A percentile compares a stretch with the other conserved stretches of the same genome.
Conservation (phyloP, 306 rosid genomes). For the Prunus armeniaca region DNA sequence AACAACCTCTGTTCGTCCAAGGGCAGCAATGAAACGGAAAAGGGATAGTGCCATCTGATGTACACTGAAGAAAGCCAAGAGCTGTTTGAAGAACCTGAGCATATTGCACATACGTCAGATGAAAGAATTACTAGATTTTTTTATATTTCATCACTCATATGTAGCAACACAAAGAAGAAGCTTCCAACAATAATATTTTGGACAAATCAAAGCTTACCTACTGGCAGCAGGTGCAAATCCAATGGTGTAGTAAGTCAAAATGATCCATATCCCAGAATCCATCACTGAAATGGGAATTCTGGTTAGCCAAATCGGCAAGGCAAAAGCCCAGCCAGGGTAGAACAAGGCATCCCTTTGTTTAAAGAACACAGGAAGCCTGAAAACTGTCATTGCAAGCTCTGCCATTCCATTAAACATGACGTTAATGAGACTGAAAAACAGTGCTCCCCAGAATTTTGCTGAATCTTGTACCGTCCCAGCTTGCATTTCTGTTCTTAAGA, state of each 20-base stretch:
- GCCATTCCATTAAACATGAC: conserved; percentile 43
- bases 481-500: conserved; percentile 52
- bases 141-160: neutral
- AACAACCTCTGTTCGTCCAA: conserved; percentile 54
- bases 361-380: conserved; percentile 33
- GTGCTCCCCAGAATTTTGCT: conserved; percentile 47
- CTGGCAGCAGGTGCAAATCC: conserved; percentile 60
- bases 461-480: conserved; percentile 21
- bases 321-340: conserved; percentile 32
- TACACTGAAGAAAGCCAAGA: conserved; percentile 40
- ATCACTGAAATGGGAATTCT: conserved; percentile 28
- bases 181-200: too few relatives aligned
- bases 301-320: conserved; percentile 22
- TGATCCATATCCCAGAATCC: conserved; percentile 25
- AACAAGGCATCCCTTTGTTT: conserved; percentile 30
- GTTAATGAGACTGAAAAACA: conserved; percentile 44
- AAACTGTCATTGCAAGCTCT: conserved; percentile 20
- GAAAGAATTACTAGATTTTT: neutral
- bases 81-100: conserved; percentile 56
- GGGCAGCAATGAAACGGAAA: conserved; percentile 51
- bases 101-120: conserved; percentile 2
- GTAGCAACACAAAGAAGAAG: neutral
- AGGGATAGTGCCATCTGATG: conserved; percentile 67
- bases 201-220: conserved; percentile 31
- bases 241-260: conserved; percentile 42